A percentile compares a stretch with the other conserved stretches of the same genome.
phyloP scores from a whole-genome alignment of 169 alveolate genomes.

The Cystoisospora suis region DNA sequence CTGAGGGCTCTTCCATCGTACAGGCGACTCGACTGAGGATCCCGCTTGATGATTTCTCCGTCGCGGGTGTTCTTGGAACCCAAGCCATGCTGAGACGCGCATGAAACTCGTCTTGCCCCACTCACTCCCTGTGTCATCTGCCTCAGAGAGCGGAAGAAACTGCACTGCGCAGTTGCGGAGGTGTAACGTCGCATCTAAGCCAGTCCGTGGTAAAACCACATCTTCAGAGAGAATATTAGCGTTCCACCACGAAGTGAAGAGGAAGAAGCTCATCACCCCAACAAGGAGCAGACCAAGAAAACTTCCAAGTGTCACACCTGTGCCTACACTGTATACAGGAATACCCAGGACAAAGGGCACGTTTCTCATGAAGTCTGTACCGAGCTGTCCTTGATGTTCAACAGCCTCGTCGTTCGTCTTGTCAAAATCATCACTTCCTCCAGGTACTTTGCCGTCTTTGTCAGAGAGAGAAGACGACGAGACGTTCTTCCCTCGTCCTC shows the following conservation, averaged over 20 bases:
- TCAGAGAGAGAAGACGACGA: too few species aligned
- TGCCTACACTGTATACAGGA: constrained; percentile 20
- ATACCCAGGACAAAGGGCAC: constrained; percentile 62
- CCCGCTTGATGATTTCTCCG: constrained; percentile 11
- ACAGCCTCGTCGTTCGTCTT: not conserved
- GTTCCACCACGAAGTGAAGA: not conserved
- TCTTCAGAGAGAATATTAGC: constrained; percentile 2
- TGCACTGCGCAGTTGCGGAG: constrained; percentile 46
- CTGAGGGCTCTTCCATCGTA: not conserved
- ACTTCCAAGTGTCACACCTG: constrained; percentile 24
- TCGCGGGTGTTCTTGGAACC: not conserved
- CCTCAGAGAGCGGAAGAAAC: not conserved
- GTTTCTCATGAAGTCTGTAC: constrained; percentile 66
- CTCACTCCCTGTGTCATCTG: not conserved
- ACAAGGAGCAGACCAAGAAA: constrained; percentile 31
- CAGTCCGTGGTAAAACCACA: not conserved
- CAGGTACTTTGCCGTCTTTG: not conserved
- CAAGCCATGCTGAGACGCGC: constrained; percentile 35
- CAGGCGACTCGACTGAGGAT: not conserved
- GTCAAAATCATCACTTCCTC: not conserved
- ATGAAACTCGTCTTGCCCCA: constrained; percentile 24
- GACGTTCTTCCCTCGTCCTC: not conserved
- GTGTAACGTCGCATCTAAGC: constrained; percentile 9
- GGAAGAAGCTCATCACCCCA: not conserved
- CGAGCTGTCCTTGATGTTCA: constrained; percentile 56